Base-by-base conservation (phyloP, 148 eudicot genomes). In the Fagopyrum homotropicum region DNA sequence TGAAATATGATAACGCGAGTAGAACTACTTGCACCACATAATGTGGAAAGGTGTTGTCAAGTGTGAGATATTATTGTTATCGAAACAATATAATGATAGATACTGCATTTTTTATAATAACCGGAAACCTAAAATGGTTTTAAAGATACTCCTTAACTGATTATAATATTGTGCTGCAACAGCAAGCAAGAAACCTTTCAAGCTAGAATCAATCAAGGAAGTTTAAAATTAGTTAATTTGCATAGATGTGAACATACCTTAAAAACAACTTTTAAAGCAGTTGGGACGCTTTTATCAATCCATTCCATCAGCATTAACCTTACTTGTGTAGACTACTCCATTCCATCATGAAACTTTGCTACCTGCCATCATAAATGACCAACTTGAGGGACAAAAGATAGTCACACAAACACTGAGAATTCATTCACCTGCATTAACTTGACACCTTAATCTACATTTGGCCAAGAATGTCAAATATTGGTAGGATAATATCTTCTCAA, bases 251-350 rank as follows among this genome's bases (percentile, higher is more conserved):
- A n/a, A n/a, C n/a, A n/a, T n/a, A n/a, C n/a, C n/a, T n/a, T n/a
- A n/a, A n/a, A n/a, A n/a, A n/a, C n/a, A n/a, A n/a, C n/a, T n/a
- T n/a, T n/a, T n/a, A n/a, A n/a, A n/a, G n/a, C n/a, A n/a, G n/a
- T 81, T 63, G 92, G 72, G 35, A 78, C 97, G 77, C 91, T 90
- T 84, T 84, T 89, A 77, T 95, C 99, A 69, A 95, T 87, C 26
- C 26, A 22, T 22, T 22, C 26, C 26, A 22, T 22, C 26, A 22
- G 82, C 92, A 95, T 82, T 95, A 95, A 52, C 99, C 30, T 48
- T 77, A 95, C 98, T 97, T 77, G 92, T 78, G 84, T 89, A 95
- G 71, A 95, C 94, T 86, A 98, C 99, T 85, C 99, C 99, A 83
- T 95, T 66, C 99, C 99, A 87, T 95, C 99, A 45, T 97, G 99